These are phyloP conservation scores for Coniella vitis DNA, from an alignment of 2,329 filamentous ascomycete species.

Conservation along the genomic window DNA sequence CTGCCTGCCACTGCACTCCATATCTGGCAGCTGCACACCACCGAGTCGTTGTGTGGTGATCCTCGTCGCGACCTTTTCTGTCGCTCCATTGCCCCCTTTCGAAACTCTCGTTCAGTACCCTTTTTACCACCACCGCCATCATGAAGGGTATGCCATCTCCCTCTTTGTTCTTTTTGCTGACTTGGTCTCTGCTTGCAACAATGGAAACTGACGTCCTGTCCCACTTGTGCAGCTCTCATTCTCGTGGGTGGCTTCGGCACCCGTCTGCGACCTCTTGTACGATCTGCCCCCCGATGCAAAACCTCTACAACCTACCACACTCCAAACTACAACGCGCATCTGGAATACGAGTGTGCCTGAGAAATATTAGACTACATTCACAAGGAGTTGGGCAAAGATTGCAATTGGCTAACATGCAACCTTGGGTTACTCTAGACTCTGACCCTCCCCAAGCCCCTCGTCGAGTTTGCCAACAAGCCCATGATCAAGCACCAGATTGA, in stretches of 20 bases:
- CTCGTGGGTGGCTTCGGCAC: slow-evolving; percentile 99
- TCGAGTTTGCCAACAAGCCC: slow-evolving; percentile 97
- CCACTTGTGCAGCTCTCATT: slow-evolving; percentile 67
- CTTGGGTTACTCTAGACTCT: slow-evolving; percentile 62
- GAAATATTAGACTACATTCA: not conserved
- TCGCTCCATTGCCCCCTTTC: slow-evolving; percentile 3
- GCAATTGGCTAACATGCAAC: slow-evolving; percentile 16
- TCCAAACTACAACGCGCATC: too few species aligned
- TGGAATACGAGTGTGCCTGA: too few species aligned
- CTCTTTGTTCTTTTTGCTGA: too few species aligned
- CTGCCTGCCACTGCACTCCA: not conserved
- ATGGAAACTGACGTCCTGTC: slow-evolving; percentile 18
- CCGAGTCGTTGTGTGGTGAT: slow-evolving; percentile 1
- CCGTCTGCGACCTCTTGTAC: slow-evolving; percentile 89
- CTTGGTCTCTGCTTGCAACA: too few species aligned
- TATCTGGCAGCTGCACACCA: not conserved
- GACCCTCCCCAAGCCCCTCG: slow-evolving; percentile 92
- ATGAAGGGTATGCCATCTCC: slow-evolving; percentile 15
- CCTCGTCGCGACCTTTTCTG: not conserved
- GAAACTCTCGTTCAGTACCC: slow-evolving; percentile 8
- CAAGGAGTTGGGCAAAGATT: not conserved
- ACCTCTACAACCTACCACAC: slow-evolving; percentile 9
- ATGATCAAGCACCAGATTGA: slow-evolving; percentile 99
- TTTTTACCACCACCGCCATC: not conserved
- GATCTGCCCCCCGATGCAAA: slow-evolving; percentile 29